phyloP scores from a whole-genome alignment of 139 green algal genomes.

The Raphidocelis subcapitata region DNA sequence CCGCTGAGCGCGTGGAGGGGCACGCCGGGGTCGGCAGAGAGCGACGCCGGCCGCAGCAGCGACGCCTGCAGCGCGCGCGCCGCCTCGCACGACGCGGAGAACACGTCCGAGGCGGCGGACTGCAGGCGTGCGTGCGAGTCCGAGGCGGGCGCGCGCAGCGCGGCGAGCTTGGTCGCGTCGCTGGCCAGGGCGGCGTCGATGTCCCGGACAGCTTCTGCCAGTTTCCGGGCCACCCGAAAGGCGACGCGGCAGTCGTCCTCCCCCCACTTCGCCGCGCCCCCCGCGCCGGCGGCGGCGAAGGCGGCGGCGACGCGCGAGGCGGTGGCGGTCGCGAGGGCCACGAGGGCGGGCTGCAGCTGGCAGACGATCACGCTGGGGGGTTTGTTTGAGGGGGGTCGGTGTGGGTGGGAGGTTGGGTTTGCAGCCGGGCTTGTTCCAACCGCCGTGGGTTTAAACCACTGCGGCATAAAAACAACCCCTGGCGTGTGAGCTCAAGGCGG shows the following conservation, averaged over 20 bases:
- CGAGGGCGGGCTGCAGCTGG: too few relatives aligned
- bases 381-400: too few relatives aligned
- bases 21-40: not conserved
- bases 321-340: not conserved
- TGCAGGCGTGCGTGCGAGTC: not conserved
- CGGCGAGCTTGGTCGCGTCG: constrained; percentile 1
- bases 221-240: not conserved
- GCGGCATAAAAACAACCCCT: too few relatives aligned
- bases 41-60: not conserved
- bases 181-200: not conserved
- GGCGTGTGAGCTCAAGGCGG: too few relatives aligned
- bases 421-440: too few relatives aligned
- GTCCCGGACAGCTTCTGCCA: constrained; percentile 2
- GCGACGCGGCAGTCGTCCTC: constrained; percentile 14
- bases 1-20: not conserved
- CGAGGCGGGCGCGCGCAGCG: not conserved
- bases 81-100: not conserved
- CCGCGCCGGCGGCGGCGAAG: constrained; percentile 2
- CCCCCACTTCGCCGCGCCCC: not conserved
- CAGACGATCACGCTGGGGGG: too few relatives aligned
- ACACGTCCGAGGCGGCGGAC: not conserved
- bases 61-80: constrained; percentile 2
- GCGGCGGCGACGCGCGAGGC: too few relatives aligned
- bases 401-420: too few relatives aligned
- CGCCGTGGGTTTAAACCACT: too few relatives aligned